Percentiles rank a stretch among this genome's conserved stretches.
These are phyloP conservation scores for Penicillium occitanis DNA, from an alignment of 2,329 filamentous ascomycete species.

Conservation along the genomic window DNA sequence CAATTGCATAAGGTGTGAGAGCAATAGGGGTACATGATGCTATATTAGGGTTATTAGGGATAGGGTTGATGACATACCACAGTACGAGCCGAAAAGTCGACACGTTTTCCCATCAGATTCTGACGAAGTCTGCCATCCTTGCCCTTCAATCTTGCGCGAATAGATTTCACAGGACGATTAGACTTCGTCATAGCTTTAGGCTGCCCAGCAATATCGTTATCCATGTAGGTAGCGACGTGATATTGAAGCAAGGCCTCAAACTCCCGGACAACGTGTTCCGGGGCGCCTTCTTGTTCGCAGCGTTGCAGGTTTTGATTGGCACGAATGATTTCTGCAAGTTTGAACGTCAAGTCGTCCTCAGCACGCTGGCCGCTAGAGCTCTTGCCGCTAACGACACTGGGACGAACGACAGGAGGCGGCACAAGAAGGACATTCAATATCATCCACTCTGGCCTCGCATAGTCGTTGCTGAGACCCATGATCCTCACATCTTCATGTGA, in stretches of 20 bases:
- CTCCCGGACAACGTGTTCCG: slow-evolving; percentile 84
- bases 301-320: slow-evolving; percentile 93
- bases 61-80: slow-evolving; percentile 69
- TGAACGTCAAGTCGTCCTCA: slow-evolving; percentile 99
- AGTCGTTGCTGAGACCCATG: slow-evolving; percentile 91
- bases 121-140: slow-evolving; percentile 97
- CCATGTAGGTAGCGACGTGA: slow-evolving; percentile 99
- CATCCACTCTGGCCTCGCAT: slow-evolving; percentile 98
- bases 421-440: slow-evolving; percentile 88
- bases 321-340: slow-evolving; percentile 95
- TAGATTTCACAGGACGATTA: slow-evolving; percentile 92
- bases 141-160: slow-evolving; percentile 94
- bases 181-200: slow-evolving; percentile 96
- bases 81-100: slow-evolving; percentile 98
- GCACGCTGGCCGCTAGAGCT: slow-evolving; percentile 88
- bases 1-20: background rate
- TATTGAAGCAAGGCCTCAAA: slow-evolving; percentile 93
- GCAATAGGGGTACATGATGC: background rate
- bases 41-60: background rate
- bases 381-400: slow-evolving; percentile 95
- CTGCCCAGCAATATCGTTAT: slow-evolving; percentile 96
- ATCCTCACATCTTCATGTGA: slow-evolving; percentile 76
- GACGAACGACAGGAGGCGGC: slow-evolving; percentile 90
- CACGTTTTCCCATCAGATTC: slow-evolving; percentile 99
- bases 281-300: slow-evolving; percentile 86